These are phyloP conservation scores for Phaeophleospora eucalypticola DNA, from an alignment of 2,329 filamentous ascomycete species.

Conservation along the genomic window DNA sequence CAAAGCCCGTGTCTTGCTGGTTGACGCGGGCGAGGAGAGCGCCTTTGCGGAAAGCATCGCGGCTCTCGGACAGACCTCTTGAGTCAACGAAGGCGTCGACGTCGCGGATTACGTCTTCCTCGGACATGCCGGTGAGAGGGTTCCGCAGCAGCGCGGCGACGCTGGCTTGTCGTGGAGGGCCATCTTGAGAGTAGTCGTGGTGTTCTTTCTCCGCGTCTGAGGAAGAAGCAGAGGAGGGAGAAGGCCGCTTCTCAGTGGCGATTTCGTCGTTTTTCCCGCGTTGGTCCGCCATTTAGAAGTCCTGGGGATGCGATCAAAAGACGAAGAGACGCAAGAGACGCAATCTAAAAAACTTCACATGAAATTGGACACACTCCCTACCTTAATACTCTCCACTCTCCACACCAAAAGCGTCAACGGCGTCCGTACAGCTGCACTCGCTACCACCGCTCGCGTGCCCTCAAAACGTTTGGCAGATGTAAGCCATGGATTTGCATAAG, in stretches of 20 bases:
- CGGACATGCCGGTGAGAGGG: constrained; percentile 28
- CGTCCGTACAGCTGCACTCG: too few species aligned
- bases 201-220: constrained; percentile 12
- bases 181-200: constrained; percentile 8
- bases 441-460: too few species aligned
- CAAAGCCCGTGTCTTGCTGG: constrained; percentile 24
- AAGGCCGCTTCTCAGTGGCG: constrained; percentile 14
- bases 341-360: background rate
- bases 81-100: constrained; percentile 23
- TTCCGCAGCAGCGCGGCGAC: constrained; percentile 25
- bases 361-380: background rate
- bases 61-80: constrained; percentile 21
- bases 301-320: background rate
- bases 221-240: constrained; percentile 13
- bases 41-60: constrained; percentile 24
- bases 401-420: constrained; percentile 8
- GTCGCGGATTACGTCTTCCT: constrained; percentile 25
- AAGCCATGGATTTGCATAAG: too few species aligned
- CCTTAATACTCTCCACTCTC: background rate
- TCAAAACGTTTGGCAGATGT: too few species aligned
- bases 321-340: background rate
- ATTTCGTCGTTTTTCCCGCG: constrained; percentile 11
- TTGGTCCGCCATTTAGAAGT: constrained; percentile 7
- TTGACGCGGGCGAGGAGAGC: constrained; percentile 25
- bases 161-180: constrained; percentile 14